phyloP scores from a whole-genome alignment of 163 green algal species.

The Dunaliella salina region DNA sequence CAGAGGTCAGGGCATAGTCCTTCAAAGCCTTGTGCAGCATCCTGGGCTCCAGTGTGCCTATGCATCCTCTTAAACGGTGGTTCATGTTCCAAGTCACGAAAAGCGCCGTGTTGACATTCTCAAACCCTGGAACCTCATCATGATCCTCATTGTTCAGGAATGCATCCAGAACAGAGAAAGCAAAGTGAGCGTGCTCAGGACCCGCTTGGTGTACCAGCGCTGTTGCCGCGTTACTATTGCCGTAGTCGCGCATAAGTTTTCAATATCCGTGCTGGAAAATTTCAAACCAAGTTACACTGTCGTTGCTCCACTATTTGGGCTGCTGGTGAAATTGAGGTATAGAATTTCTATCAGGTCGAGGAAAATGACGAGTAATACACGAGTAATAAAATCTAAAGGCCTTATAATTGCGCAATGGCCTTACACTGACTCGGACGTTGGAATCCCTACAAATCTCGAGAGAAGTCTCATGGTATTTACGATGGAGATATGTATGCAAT shows the following conservation, averaged over 20 bases:
- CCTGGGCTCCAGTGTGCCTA: slow-evolving; percentile 75
- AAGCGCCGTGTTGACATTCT: slow-evolving; percentile 51
- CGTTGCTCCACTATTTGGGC: no score
- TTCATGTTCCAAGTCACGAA: slow-evolving; percentile 86
- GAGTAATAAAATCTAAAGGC: no score
- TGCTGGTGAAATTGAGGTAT: no score
- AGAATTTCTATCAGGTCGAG: no score
- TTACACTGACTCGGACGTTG: no score
- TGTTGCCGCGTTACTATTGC: neutral
- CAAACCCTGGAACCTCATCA: slow-evolving; percentile 3
- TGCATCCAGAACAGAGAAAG: neutral
- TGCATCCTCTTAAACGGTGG: slow-evolving; percentile 59
- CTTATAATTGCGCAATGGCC: no score
- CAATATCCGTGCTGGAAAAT: no score
- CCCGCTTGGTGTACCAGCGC: neutral
- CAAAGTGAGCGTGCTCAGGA: neutral
- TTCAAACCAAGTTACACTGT: no score
- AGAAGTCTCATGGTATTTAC: no score
- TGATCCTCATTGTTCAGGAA: neutral
- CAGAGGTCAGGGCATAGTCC: slow-evolving; percentile 70
- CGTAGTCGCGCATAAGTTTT: neutral
- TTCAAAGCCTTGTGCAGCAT: slow-evolving; percentile 57
- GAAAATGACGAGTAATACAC: no score
- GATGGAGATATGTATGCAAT: no score
- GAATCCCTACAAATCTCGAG: no score